Conservation (phyloP, 2,329 filamentous ascomycete genomes). For the Spiromastix sp. region DNA sequence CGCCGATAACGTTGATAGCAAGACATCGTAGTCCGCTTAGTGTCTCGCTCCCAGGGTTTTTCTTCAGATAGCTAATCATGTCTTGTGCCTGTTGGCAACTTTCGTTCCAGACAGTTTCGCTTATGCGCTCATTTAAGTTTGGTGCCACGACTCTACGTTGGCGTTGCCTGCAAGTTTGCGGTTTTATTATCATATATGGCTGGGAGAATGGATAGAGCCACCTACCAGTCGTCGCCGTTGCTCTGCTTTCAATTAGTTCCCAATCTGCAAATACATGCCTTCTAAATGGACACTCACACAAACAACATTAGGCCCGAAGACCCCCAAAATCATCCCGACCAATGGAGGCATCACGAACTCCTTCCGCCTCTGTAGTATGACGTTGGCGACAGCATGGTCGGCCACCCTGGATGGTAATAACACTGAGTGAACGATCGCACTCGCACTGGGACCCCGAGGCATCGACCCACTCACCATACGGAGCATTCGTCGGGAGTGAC, state of each 20-base stretch:
- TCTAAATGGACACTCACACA: constrained; percentile 18
- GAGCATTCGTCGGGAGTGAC: constrained; percentile 18
- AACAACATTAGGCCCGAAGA: constrained; percentile 28
- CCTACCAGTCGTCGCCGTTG: constrained; percentile 22
- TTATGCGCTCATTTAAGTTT: constrained; percentile 28
- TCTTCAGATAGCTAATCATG: constrained; percentile 21
- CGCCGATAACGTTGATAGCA: constrained; percentile 30
- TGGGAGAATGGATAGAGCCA: too few relatives aligned
- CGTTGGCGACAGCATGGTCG: constrained; percentile 21
- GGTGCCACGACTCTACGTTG: constrained; percentile 28
- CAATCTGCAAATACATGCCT: background rate
- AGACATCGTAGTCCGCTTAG: constrained; percentile 21
- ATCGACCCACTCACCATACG: constrained; percentile 11
- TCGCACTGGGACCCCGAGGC: too few relatives aligned
- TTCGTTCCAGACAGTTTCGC: constrained; percentile 25
- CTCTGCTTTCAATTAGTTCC: constrained; percentile 9
- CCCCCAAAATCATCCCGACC: constrained; percentile 19
- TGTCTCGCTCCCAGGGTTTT: constrained; percentile 16
- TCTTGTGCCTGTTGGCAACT: constrained; percentile 19
- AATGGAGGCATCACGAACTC: constrained; percentile 24
- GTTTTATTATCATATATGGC: too few relatives aligned
- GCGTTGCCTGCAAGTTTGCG: constrained; percentile 16
- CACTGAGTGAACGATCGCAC: too few relatives aligned
- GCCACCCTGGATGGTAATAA: constrained; percentile 12
- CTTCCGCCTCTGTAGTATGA: constrained; percentile 23